Percentiles rank a stretch among this genome's conserved stretches.
These are phyloP conservation scores for Bertia moriformis DNA, from an alignment of 2,329 filamentous ascomycete species.

Conservation along the genomic window DNA sequence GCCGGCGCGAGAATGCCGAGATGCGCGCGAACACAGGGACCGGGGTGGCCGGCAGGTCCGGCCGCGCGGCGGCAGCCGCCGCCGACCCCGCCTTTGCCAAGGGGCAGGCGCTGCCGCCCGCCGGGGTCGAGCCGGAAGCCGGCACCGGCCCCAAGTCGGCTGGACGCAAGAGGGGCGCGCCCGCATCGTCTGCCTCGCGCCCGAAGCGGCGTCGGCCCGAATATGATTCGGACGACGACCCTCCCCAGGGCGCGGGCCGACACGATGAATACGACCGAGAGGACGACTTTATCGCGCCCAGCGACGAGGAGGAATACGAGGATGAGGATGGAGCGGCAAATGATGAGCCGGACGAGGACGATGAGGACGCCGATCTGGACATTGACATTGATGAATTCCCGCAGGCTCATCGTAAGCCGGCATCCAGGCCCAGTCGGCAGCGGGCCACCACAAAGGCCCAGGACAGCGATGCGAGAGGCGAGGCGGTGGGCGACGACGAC, in stretches of 20 bases:
- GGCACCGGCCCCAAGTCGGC: slow-evolving; percentile 47
- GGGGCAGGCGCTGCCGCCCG: slow-evolving; percentile 22
- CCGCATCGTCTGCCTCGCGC: slow-evolving; percentile 31
- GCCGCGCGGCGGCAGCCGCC: no score
- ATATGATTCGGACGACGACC: slow-evolving; percentile 66
- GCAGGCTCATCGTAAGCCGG: slow-evolving; percentile 14
- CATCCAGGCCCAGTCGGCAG: slow-evolving; percentile 6
- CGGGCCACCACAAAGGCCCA: no score
- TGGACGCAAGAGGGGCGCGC: slow-evolving; percentile 38
- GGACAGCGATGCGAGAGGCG: slow-evolving; percentile 37
- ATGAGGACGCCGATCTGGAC: slow-evolving; percentile 13
- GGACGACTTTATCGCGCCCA: slow-evolving; percentile 64
- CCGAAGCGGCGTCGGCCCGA: slow-evolving; percentile 41
- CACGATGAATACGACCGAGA: slow-evolving; percentile 68
- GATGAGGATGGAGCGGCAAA: slow-evolving; percentile 50
- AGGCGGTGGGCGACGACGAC: slow-evolving; percentile 29
- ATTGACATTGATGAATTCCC: slow-evolving; percentile 22
- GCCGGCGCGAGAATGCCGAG: slow-evolving; percentile 53
- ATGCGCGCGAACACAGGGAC: slow-evolving; percentile 45
- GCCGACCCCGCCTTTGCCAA: no score
- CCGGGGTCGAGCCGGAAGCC: no score
- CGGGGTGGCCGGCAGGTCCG: slow-evolving; percentile 15
- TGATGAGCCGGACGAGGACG: slow-evolving; percentile 26
- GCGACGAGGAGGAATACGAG: slow-evolving; percentile 53
- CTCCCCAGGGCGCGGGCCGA: slow-evolving; percentile 41